Evolutionary conservation across 305 asterid species (phyloP), one percentile per base, ranked within the genome.

Genomic region (Ilex paraguariensis): DNA sequence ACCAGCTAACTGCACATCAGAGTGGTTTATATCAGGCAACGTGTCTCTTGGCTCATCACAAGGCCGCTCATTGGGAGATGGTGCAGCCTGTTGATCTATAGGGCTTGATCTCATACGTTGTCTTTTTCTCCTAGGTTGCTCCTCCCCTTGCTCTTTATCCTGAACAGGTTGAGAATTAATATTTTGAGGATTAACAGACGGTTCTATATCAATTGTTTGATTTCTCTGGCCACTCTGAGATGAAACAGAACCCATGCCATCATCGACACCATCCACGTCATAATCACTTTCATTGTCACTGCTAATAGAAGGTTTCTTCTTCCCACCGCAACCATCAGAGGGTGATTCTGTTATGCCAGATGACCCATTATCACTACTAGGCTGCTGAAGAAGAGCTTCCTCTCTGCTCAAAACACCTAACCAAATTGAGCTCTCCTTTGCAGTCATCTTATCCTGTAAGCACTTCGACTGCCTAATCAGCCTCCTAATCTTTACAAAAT

Each of bases 401-500:
- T 86, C 96, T 72, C 80, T 63, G 71, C 79, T 74, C 74, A 89
- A 68, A 63, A 84, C 91, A 36, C 81, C 74, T 61, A 82, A 76
- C 96, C 96, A 89, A 56, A 84, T 86, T 46, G 83, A 79, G 77
- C 90, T 88, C 72, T 88, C 95, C 73, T 88, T 86, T 9, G 92
- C 92, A 14, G 96, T 88, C 92, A 88, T 88, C 70, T 86, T 88
- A 79, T 88, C 96, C 73, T 88, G 96, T 39, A 88, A 83, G 68
- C 90, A 86, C 77, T 88, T 88, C 0, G 96, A 88, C 70, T 76
- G 78, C 68, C 84, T 66, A 50, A 83, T 66, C 15, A 84, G 64
- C 65, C 67, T 84, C 79, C 86, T 77, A 33, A 84, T 76, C 73
- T 77, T 87, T 9, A 87, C 85, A 68, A 84, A 73, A 73, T 87